phyloP scores from a whole-genome alignment of 768 basidiomycete genomes.

The button mushroom (Agaricus bisporus) region DNA sequence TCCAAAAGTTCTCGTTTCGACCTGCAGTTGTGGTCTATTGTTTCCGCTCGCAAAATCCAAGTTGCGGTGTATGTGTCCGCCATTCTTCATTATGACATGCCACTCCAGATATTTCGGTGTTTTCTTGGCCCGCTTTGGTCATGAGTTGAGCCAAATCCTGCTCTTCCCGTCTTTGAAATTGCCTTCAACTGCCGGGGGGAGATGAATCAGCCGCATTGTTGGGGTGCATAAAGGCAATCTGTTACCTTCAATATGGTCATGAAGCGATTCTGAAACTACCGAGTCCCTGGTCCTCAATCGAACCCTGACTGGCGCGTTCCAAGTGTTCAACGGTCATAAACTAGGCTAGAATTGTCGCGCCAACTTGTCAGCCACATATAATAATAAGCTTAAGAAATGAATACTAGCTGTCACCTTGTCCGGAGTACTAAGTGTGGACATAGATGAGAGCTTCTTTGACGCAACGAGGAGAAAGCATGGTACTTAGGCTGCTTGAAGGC shows the following conservation, averaged over 20 bases:
- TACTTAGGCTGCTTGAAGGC: too few species aligned
- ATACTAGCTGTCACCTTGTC: conserved; percentile 70
- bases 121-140: conserved; percentile 91
- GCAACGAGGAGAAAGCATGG: too few species aligned
- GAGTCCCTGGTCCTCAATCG: conserved; percentile 83
- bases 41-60: too few species aligned
- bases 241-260: conserved; percentile 93
- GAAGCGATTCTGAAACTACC: conserved; percentile 76
- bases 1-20: too few species aligned
- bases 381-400: not conserved
- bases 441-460: too few species aligned
- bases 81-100: too few species aligned
- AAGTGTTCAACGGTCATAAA: conserved; percentile 88
- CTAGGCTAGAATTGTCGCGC: conserved; percentile 26
- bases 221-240: conserved; percentile 7
- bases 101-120: conserved; percentile 94
- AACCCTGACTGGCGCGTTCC: conserved; percentile 84
- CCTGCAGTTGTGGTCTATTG: too few species aligned
- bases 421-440: conserved; percentile 91
- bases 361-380: too few species aligned
- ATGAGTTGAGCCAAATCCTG: conserved; percentile 95
- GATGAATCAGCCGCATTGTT: not conserved
- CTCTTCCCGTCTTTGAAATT: conserved; percentile 94
- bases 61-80: too few species aligned
- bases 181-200: conserved; percentile 78